Evolutionary conservation across 768 basidiomycete genomes (phyloP).

Genomic region (Rhizopogon rudus): DNA sequence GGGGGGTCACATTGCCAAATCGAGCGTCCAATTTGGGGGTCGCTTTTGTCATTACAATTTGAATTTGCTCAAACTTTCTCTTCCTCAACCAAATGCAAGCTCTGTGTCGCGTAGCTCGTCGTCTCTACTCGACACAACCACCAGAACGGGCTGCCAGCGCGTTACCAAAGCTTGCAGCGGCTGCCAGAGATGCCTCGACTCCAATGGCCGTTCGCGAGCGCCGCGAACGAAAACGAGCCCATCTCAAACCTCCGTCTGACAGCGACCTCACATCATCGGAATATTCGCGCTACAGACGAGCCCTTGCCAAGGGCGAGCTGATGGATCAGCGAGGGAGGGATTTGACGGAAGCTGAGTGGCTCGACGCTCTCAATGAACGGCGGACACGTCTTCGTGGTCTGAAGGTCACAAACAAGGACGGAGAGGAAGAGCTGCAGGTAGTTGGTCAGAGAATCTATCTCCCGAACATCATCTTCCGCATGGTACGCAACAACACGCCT

Average conservation of each 20-base stretch:
- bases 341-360: slow-evolving; percentile 54
- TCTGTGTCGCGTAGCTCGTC: slow-evolving; percentile 25
- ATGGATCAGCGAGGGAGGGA: slow-evolving; percentile 27
- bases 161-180: slow-evolving; percentile 38
- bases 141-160: slow-evolving; percentile 58
- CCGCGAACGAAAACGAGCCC: slow-evolving; percentile 46
- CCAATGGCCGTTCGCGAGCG: slow-evolving; percentile 72
- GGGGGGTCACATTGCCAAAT: background rate
- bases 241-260: slow-evolving; percentile 28
- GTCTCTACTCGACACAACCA: slow-evolving; percentile 35
- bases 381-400: slow-evolving; percentile 69
- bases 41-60: background rate
- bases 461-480: slow-evolving; percentile 78
- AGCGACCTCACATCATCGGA: slow-evolving; percentile 65
- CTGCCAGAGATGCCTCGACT: slow-evolving; percentile 63
- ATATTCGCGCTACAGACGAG: slow-evolving; percentile 54
- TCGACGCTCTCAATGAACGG: slow-evolving; percentile 47
- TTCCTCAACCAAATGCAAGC: slow-evolving; percentile 24
- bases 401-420: slow-evolving; percentile 33
- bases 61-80: background rate
- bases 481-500: slow-evolving; percentile 81
- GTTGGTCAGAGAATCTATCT: slow-evolving; percentile 85
- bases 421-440: slow-evolving; percentile 44
- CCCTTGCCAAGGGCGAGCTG: slow-evolving; percentile 48
- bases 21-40: background rate